Conservation (phyloP, 2,329 filamentous ascomycete species). For the Colletotrichum tamarilloi region DNA sequence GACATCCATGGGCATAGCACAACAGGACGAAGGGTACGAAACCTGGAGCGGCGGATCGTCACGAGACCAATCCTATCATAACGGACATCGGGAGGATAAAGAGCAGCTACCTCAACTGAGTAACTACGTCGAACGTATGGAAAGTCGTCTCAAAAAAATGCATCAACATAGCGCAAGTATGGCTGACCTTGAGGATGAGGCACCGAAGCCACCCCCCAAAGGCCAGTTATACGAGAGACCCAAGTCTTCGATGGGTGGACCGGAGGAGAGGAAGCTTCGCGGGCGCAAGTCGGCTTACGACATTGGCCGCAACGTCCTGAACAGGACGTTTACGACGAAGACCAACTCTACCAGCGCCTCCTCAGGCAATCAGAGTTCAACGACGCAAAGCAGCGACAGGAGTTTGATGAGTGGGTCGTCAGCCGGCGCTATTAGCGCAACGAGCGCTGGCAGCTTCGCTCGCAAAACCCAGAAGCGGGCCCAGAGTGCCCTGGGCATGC, state of each 20-base stretch:
- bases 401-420: constrained; percentile 96
- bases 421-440: constrained; percentile 90
- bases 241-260: constrained; percentile 67
- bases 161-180: constrained; percentile 68
- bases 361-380: constrained; percentile 76
- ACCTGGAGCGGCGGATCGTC: constrained; percentile 68
- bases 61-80: constrained; percentile 56
- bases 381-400: constrained; percentile 81
- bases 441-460: constrained; percentile 93
- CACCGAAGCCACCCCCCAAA: constrained; percentile 73
- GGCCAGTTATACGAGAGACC: constrained; percentile 62
- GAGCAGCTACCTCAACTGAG: constrained; percentile 77
- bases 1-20: constrained; percentile 78
- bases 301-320: constrained; percentile 74
- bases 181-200: constrained; percentile 59
- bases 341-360: constrained; percentile 86
- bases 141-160: constrained; percentile 79
- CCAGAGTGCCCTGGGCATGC: constrained; percentile 73
- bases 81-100: constrained; percentile 56
- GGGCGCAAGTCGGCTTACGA: constrained; percentile 84
- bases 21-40: constrained; percentile 70
- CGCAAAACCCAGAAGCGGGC: constrained; percentile 75
- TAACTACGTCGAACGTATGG: constrained; percentile 93
- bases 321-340: constrained; percentile 87
- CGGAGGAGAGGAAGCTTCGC: constrained; percentile 60